Base-by-base conservation (phyloP, 176 grass and related monocot genomes). In the Neostapfia colusana region DNA sequence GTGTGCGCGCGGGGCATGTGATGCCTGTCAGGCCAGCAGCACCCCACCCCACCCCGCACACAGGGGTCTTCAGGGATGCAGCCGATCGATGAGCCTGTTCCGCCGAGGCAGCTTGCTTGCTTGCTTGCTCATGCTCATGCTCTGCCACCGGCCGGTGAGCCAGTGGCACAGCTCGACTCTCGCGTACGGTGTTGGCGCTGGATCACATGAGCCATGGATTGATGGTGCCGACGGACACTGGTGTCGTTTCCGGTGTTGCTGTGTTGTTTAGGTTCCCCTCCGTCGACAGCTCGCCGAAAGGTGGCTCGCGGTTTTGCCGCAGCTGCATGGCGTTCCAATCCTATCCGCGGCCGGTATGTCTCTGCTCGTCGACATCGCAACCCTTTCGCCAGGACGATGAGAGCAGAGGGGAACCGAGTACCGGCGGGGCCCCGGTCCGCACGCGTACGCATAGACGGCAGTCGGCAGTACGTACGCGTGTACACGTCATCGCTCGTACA, bases 1-100 rank as follows among this genome's bases (percentile, higher is more conserved):
- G 75, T 35, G 84, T 14, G 65, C 67, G 28, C 31, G 2, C 31
- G 31, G 31, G 65, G 11, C 89, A 90, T 90, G 89, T 87, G 84
- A 81, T 46, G 72, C 66, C 50, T 81, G 89, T 84, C 89, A 90
- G 84, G 17, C 26, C 13, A 15, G 4, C 26, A 11, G 34, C 43
- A 4, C 28, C 55, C 13, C 37, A 10, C 10, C 4, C 1, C 40
- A 1, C 27, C 14, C 10, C 3, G 24, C 48, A 15, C 76, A 63
- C 60, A 67, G 67, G 85, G 67, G 79, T 56, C 48, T 61, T 63
- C 31, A 31, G 31, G 3, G 31, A 31, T 1, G 31, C 31, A 31
- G 31, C 3, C 3, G 31, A 31, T 31, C 2, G 3, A 31, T 31
- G 3, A 31, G 31, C 31, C 31, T 31, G 31, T 31, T 31, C 31